Evolutionary conservation across 768 basidiomycete genomes (phyloP).

Genomic region (Russula dissimulans): DNA sequence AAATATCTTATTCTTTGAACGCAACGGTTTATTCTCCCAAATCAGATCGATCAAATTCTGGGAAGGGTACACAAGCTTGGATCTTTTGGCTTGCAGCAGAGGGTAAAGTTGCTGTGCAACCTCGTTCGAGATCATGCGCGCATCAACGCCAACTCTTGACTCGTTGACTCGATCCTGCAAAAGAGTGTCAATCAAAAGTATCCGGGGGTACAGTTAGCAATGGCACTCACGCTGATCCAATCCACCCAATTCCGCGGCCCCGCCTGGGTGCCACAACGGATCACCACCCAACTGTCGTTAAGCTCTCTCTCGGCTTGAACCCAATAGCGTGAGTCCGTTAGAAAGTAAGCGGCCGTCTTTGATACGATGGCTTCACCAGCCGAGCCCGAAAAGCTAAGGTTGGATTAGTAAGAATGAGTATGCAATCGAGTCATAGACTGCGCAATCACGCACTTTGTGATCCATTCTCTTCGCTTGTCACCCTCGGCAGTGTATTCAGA

Average conservation of each 20-base stretch:
- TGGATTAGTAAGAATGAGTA: not conserved
- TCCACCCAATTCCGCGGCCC: slow-evolving; percentile 70
- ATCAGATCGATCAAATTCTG: slow-evolving; percentile 77
- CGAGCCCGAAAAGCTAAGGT: slow-evolving; percentile 50
- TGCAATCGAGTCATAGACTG: not conserved
- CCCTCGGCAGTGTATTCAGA: slow-evolving; percentile 73
- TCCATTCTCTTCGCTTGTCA: slow-evolving; percentile 71
- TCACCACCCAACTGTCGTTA: slow-evolving; percentile 66
- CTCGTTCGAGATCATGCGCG: slow-evolving; percentile 71
- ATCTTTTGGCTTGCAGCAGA: slow-evolving; percentile 42
- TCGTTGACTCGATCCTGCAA: slow-evolving; percentile 34
- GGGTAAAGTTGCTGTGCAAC: slow-evolving; percentile 52
- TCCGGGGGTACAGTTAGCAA: not conserved
- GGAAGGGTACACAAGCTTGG: slow-evolving; percentile 70
- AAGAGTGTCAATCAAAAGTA: not conserved
- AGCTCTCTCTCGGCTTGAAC: slow-evolving; percentile 61
- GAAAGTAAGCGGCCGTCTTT: slow-evolving; percentile 54
- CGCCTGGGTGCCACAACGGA: slow-evolving; percentile 44
- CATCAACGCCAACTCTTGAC: slow-evolving; percentile 70
- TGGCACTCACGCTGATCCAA: slow-evolving; percentile 38
- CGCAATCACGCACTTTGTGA: slow-evolving; percentile 50
- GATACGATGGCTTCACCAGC: slow-evolving; percentile 68
- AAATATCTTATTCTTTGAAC: slow-evolving; percentile 55
- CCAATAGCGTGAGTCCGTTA: slow-evolving; percentile 82
- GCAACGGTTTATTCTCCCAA: slow-evolving; percentile 70